Evolutionary conservation across 2,329 filamentous ascomycete species (phyloP), one percentile per base, ranked within the genome.

Genomic region (Hypoxylon sp.): DNA sequence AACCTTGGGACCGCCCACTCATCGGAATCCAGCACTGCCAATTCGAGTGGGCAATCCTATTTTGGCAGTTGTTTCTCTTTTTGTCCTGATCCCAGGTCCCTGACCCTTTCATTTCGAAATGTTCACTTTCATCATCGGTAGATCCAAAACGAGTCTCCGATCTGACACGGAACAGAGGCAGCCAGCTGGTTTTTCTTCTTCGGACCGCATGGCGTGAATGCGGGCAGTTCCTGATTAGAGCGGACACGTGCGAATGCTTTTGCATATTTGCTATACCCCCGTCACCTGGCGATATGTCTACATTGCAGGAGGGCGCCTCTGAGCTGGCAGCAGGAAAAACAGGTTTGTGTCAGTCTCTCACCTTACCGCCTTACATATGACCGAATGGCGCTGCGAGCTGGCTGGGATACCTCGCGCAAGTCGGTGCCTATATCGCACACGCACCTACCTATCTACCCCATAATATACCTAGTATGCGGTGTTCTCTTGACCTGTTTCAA

Each of bases 71-170:
- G 46, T 67, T 63, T 61, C 61, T 64, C 69, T 63, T 58, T 65
- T 54, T 14, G 48, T 66, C 37, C 37, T 61, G 33, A 59, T 48
- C 31, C 27, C 50, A 31, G 51, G 27, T 22, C 46, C 46, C 56
- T 37, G 54, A 35, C 59, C 63, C 64, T 66, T 66, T 70, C 64
- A 68, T 70, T 70, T 72, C 46, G 49, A 56, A n/a, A 27, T 57
- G 61, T 68, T 62, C 60, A 54, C 25, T n/a, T 14, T 37, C 30
- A 51, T 44, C 22, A 35, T 56, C 56, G 49, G 40, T 50, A 51
- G 61, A 49, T 64, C 54, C 56, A 56, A 33, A 22, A 25, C 33
- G 31, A 60, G 61, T 54, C 57, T 40, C 51, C 44, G 35, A 64
- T 60, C 57, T 30, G 25, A 30, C 44, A 53, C 31, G 40, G 42